Evolutionary conservation across 495 filamentous ascomycete species (phyloP).

Genomic region (Aspergillus incahuasiensis): DNA sequence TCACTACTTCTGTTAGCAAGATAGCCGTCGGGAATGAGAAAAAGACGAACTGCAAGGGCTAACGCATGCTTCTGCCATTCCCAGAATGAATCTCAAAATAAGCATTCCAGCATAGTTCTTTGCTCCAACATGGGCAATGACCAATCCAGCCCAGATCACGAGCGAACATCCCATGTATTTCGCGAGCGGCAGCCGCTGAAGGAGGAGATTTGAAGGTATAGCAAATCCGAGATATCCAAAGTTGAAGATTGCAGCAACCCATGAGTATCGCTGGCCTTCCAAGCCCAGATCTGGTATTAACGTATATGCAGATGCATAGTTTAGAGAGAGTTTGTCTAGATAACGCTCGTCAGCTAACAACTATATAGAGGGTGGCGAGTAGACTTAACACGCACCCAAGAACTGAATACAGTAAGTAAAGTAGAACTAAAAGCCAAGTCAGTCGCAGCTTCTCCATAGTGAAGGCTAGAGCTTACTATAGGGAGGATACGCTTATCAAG

Average conservation of each 20-base stretch:
- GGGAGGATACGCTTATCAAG: slow-evolving; percentile 34
- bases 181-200: slow-evolving; percentile 52
- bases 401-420: slow-evolving; percentile 37
- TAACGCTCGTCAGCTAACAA: neutral
- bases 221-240: slow-evolving; percentile 42
- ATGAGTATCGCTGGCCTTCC: slow-evolving; percentile 51
- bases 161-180: slow-evolving; percentile 58
- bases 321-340: slow-evolving; percentile 34
- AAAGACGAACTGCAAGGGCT: slow-evolving; percentile 36
- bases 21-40: neutral
- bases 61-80: slow-evolving; percentile 60
- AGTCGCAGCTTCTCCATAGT: neutral
- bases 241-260: slow-evolving; percentile 49
- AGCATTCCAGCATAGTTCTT: slow-evolving; percentile 54
- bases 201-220: slow-evolving; percentile 40
- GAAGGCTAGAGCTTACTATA: slow-evolving; percentile 17
- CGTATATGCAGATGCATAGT: slow-evolving; percentile 39
- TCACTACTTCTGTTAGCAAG: slow-evolving; percentile 22
- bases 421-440: slow-evolving; percentile 24
- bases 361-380: neutral
- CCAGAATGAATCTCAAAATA: slow-evolving; percentile 56
- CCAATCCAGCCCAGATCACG: slow-evolving; percentile 52
- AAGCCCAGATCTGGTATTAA: slow-evolving; percentile 39
- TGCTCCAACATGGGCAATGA: slow-evolving; percentile 53
- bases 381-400: slow-evolving; percentile 18